Base-by-base conservation (phyloP, 2,329 filamentous ascomycete species). In the Hypoxylon sp. region DNA sequence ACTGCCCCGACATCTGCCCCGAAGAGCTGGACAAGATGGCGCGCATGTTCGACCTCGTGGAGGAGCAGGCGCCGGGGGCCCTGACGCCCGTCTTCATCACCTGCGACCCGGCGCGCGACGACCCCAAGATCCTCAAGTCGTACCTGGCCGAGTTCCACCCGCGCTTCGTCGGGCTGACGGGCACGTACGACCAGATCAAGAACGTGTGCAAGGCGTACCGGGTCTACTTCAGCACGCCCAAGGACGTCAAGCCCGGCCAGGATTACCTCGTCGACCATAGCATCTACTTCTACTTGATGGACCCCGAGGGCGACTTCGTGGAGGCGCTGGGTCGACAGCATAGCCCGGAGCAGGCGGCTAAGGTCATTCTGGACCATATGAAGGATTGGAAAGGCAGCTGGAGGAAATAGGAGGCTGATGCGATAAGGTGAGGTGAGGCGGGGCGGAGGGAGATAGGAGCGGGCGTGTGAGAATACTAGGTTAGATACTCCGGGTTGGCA, bases 1-100 rank as follows among this genome's bases (percentile, higher is more conserved):
- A 97, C 80, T 99, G 96, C 78, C 96, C 96, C 22, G 96, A 99
- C 78, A 99, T 99, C 77, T 99, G 96, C 83, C 96, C 96, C 32
- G 96, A 99, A 76, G 96, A 99, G 81, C 90, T 99, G 73, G 96
- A 99, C 83, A 99, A 99, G 84, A 97, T 99, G 94, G 92, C 95
- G n/a, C 85, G 86, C 62, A 97, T 98, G 88, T 91, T 96, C 75
- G 93, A 99, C 76, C 83, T 87, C 5, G 85, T 90, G 45, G 82
- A 89, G 71, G 81, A 81, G 51, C 79, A 84, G 72, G 74, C 76
- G 3, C 83, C 85, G 2, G 79, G 79, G 46, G 73, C 83, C 51
- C 80, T 97, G 70, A 83, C 89, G 28, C 93, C 95, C 26, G 85
- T 99, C 61, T 98, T 99, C 79, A 93, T 99, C 71, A 97, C 93